Percentiles rank a stretch among this genome's conserved stretches.
These are phyloP conservation scores for Pholiota molesta DNA, from an alignment of 768 basidiomycete genomes.

Conservation along the genomic window DNA sequence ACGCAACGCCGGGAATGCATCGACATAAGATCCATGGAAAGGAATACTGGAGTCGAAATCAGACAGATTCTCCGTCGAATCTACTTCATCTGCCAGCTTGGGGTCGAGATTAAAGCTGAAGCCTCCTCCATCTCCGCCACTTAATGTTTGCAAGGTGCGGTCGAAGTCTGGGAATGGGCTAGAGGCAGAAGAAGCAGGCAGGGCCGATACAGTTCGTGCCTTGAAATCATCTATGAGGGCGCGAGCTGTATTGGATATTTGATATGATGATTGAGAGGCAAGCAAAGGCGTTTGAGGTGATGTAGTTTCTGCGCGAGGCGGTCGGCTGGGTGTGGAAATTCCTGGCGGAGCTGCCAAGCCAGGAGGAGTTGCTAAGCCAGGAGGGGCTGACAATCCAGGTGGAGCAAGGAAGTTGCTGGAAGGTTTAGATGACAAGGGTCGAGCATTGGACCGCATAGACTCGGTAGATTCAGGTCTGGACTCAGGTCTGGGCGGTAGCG, in stretches of 20 bases:
- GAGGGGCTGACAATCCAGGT: conserved; percentile 58
- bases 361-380: conserved; percentile 60
- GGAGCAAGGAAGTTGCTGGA: conserved; percentile 37
- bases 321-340: conserved; percentile 59
- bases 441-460: conserved; percentile 36
- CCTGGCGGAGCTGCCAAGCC: conserved; percentile 63
- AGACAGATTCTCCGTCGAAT: conserved; percentile 42
- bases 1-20: conserved; percentile 70
- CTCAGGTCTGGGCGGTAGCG: conserved; percentile 42
- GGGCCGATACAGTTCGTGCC: conserved; percentile 65
- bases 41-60: conserved; percentile 62
- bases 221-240: conserved; percentile 85
- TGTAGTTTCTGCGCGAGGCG: conserved; percentile 49
- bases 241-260: conserved; percentile 85
- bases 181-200: conserved; percentile 38
- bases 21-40: conserved; percentile 66
- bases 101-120: conserved; percentile 91
- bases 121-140: conserved; percentile 63
- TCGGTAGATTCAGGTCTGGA: conserved; percentile 38
- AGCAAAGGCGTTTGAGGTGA: conserved; percentile 54
- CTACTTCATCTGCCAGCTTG: conserved; percentile 59
- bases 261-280: conserved; percentile 69
- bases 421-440: conserved; percentile 44
- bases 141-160: conserved; percentile 75
- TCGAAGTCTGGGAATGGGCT: conserved; percentile 92